phyloP scores from a whole-genome alignment of 305 asterid species.

The Fraxinus sp. region DNA sequence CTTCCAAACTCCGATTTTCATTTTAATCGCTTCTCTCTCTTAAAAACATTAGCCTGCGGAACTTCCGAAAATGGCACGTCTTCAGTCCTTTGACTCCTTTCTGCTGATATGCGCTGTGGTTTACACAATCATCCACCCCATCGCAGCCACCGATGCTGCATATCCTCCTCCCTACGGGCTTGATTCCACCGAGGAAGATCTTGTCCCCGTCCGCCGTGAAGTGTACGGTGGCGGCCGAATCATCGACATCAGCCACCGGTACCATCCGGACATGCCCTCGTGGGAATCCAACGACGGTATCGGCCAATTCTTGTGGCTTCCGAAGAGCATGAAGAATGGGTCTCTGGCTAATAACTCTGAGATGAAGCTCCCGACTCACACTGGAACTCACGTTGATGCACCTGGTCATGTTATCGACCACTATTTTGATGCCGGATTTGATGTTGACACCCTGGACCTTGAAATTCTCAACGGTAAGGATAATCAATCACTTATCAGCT shows the following conservation, averaged over 20 bases:
- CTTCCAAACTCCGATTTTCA: not conserved
- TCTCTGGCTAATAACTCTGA: conserved; percentile 75
- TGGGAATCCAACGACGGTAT: conserved; percentile 67
- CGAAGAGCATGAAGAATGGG: conserved; percentile 76
- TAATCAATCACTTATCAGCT: not conserved
- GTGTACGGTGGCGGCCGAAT: conserved; percentile 84
- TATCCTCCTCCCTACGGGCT: conserved; percentile 22
- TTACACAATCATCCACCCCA: conserved; percentile 15
- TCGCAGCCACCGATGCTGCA: conserved; percentile 42
- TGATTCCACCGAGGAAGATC: conserved; percentile 22
- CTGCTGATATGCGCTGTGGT: conserved; percentile 32
- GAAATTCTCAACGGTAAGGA: conserved; percentile 73
- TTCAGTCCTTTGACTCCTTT: conserved; percentile 7
- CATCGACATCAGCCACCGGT: conserved; percentile 75
- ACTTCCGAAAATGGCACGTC: not conserved
- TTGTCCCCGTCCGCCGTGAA: conserved; percentile 69
- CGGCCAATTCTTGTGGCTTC: conserved; percentile 72
- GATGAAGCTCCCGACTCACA: conserved; percentile 78
- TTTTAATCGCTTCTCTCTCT: too few species aligned
- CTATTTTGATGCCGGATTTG: conserved; percentile 89
- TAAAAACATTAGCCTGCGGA: not conserved
- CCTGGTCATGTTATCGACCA: conserved; percentile 87
- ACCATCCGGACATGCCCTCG: conserved; percentile 64
- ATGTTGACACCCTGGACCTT: conserved; percentile 92
- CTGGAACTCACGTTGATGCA: conserved; percentile 95